These are phyloP conservation scores for Aciculoconidium aculeatum DNA, from an alignment of 805 yeast species.

Conservation along the genomic window DNA sequence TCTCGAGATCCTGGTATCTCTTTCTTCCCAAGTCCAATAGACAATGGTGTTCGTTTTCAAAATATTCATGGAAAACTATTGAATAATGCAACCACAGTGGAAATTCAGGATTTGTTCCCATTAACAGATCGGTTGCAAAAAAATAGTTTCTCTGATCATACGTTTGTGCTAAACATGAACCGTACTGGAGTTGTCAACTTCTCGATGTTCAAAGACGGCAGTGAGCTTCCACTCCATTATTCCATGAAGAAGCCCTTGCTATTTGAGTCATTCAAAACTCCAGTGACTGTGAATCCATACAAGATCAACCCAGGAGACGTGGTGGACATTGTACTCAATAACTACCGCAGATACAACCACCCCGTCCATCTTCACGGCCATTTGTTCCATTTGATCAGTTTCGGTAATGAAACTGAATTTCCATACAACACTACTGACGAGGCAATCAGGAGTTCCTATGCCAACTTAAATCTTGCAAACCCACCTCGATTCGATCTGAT, in stretches of 20 bases:
- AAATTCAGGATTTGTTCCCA: conserved; percentile 6
- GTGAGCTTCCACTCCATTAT: conserved; percentile 5
- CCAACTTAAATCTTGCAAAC: conserved; percentile 12
- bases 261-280: conserved; percentile 8
- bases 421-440: conserved; percentile 19
- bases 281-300: too few species aligned
- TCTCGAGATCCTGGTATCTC: conserved; percentile 2
- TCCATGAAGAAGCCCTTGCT: conserved; percentile 6
- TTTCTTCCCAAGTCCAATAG: too few species aligned
- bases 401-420: conserved; percentile 17
- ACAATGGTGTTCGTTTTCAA: conserved; percentile 15
- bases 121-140: conserved; percentile 2
- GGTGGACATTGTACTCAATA: conserved; percentile 27
- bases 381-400: conserved; percentile 22
- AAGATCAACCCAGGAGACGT: conserved; percentile 20
- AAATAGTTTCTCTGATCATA: conserved; percentile 18
- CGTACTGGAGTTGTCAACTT: conserved; percentile 23
- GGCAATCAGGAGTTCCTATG: conserved; percentile 14
- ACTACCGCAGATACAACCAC: conserved; percentile 22
- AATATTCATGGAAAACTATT: conserved; percentile 18
- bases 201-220: conserved; percentile 19
- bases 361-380: conserved; percentile 35
- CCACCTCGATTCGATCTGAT: conserved; percentile 24
- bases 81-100: conserved; percentile 3
- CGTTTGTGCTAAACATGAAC: conserved; percentile 23